phyloP scores from a whole-genome alignment of 345 rosid species.

The Geranium rotundifolium region DNA sequence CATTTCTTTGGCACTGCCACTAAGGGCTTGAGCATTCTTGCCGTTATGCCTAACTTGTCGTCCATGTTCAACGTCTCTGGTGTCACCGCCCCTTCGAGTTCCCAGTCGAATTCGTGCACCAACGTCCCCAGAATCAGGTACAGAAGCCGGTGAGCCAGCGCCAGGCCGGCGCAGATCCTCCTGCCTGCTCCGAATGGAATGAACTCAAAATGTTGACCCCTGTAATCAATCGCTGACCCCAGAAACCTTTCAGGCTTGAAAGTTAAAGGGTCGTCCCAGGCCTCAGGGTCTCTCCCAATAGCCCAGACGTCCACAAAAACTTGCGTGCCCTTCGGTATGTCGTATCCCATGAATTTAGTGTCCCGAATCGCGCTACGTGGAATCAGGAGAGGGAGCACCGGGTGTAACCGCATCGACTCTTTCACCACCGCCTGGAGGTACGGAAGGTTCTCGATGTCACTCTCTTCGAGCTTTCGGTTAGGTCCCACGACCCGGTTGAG shows the following conservation, averaged over 20 bases:
- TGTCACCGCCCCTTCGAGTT: constrained; percentile 14
- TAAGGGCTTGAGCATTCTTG: constrained; percentile 25
- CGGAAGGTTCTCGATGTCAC: constrained; percentile 36
- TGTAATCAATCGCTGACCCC: constrained; percentile 35
- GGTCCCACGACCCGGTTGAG: constrained; percentile 31
- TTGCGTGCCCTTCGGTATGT: constrained; percentile 36
- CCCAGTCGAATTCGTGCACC: constrained; percentile 37
- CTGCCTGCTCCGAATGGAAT: constrained; percentile 44
- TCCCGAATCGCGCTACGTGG: constrained; percentile 40
- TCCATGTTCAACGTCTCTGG: constrained; percentile 21
- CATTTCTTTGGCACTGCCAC: constrained; percentile 22
- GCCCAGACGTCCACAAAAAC: constrained; percentile 42
- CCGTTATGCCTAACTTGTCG: constrained; percentile 23
- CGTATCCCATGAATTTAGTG: constrained; percentile 37
- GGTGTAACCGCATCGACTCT: constrained; percentile 63
- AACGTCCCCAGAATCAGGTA: constrained; percentile 24
- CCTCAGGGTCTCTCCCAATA: constrained; percentile 48
- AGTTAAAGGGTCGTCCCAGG: constrained; percentile 28
- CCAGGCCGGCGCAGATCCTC: constrained; percentile 36
- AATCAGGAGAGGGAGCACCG: constrained; percentile 48
- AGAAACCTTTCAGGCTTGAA: constrained; percentile 35
- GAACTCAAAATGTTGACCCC: constrained; percentile 37
- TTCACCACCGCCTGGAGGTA: constrained; percentile 32
- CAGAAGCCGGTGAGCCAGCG: constrained; percentile 24
- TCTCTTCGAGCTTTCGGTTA: constrained; percentile 34